A percentile compares a stretch with the other conserved stretches of the same genome.
Conservation (phyloP, 208 protist genomes). For the Wallacemonas sp. region DNA sequence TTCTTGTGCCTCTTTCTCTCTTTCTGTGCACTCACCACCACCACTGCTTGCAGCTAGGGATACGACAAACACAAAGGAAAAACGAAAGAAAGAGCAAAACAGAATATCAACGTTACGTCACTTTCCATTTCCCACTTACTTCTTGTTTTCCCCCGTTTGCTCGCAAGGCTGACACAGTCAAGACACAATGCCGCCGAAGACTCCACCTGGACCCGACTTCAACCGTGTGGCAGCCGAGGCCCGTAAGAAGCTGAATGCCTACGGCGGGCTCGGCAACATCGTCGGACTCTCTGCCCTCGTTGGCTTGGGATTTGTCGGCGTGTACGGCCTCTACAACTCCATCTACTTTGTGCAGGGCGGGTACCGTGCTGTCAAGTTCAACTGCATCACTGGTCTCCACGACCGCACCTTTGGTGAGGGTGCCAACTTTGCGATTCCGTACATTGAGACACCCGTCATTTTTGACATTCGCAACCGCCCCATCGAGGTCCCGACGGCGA, state of each 20-base stretch:
- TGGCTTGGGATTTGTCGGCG: constrained; percentile 45
- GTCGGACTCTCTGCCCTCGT: constrained; percentile 57
- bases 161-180: not conserved
- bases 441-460: constrained; percentile 95
- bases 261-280: constrained; percentile 73
- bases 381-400: constrained; percentile 94
- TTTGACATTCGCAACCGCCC: constrained; percentile 96
- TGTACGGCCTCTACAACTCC: constrained; percentile 82
- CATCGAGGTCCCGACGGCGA: constrained; percentile 86
- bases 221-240: constrained; percentile 62
- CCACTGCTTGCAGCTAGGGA: too few species aligned
- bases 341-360: constrained; percentile 97
- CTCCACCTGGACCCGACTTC: constrained; percentile 79
- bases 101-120: too few species aligned
- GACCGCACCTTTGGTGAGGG: constrained; percentile 94
- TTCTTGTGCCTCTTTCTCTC: too few species aligned
- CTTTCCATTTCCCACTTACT: too few species aligned
- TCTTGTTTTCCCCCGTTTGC: not conserved
- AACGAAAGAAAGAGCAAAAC: too few species aligned
- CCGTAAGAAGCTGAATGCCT: constrained; percentile 56
- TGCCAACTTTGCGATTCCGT: constrained; percentile 96
- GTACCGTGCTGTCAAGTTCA: constrained; percentile 97
- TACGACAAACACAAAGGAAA: too few species aligned
- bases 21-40: too few species aligned
- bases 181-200: constrained; percentile 49